Conservation (phyloP, 2,329 filamentous ascomycete species). For the Rutstroemia sp. region DNA sequence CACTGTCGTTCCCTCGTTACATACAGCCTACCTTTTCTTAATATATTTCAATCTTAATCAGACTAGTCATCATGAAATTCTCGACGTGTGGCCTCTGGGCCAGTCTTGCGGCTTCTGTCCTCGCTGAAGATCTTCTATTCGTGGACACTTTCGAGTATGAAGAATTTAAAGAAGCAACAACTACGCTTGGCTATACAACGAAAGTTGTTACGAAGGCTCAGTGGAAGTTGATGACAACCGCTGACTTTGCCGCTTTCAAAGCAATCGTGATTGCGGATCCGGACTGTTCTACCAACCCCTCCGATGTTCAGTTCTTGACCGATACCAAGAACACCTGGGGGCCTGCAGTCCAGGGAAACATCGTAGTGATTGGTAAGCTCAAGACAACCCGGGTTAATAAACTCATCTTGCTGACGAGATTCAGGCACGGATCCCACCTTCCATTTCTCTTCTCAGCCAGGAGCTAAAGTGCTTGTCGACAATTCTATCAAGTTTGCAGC, state of each 20-base stretch:
- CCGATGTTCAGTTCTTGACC: conserved; percentile 32
- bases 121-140: conserved; percentile 30
- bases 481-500: conserved; percentile 33
- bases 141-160: conserved; percentile 25
- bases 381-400: not conserved
- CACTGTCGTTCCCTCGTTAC: not conserved
- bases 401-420: not conserved
- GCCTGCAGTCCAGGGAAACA: conserved; percentile 35
- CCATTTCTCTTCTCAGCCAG: conserved; percentile 16
- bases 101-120: conserved; percentile 14
- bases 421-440: conserved; percentile 28
- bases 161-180: conserved; percentile 20
- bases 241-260: conserved; percentile 38
- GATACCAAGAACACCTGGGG: conserved; percentile 35
- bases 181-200: conserved; percentile 22
- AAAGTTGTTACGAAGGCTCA: conserved; percentile 31
- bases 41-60: not conserved
- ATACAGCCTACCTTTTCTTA: not conserved
- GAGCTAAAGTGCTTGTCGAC: conserved; percentile 33
- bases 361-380: conserved; percentile 34
- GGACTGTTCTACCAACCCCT: conserved; percentile 28
- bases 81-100: conserved; percentile 12
- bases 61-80: conserved; percentile 13
- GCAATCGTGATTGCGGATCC: conserved; percentile 37
- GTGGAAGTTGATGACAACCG: conserved; percentile 34